Evolutionary conservation across 2,329 filamentous ascomycete species (phyloP).

Genomic region (Hirsutella thompsonii): DNA sequence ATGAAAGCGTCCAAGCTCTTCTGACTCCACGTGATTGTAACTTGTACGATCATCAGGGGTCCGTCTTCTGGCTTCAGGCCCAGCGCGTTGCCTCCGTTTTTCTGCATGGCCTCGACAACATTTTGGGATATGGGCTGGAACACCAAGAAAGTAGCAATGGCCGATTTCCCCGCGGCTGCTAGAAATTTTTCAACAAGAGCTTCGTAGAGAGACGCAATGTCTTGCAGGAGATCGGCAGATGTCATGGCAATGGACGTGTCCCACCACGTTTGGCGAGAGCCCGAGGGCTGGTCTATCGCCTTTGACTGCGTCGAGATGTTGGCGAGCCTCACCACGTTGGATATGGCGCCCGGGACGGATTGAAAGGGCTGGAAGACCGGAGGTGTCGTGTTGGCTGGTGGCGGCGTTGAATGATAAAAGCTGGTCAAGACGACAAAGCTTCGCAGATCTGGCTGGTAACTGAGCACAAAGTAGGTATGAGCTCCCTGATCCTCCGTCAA

Average conservation of each 20-base stretch:
- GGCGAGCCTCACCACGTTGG: constrained; percentile 8
- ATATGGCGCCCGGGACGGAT: constrained; percentile 8
- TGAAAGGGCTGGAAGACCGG: constrained; percentile 12
- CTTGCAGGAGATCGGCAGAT: constrained; percentile 11
- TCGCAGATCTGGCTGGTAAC: constrained; percentile 1
- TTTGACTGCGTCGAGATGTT: constrained; percentile 13
- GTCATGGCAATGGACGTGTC: constrained; percentile 13
- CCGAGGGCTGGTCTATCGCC: constrained; percentile 12
- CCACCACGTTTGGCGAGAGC: constrained; percentile 16
- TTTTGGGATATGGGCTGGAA: constrained; percentile 26
- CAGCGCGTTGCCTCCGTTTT: constrained; percentile 27
- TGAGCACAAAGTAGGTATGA: constrained; percentile 10
- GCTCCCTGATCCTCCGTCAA: constrained; percentile 8
- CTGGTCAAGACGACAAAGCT: constrained; percentile 5
- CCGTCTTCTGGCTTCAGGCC: constrained; percentile 22
- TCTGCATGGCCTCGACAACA: constrained; percentile 16
- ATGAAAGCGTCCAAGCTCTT: constrained; percentile 13
- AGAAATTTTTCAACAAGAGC: neutral
- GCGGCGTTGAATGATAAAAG: constrained; percentile 7
- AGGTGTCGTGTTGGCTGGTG: constrained; percentile 5
- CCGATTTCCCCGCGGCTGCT: neutral
- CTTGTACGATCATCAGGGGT: constrained; percentile 18
- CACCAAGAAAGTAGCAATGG: constrained; percentile 6
- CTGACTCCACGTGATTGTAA: constrained; percentile 12
- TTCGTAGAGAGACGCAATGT: constrained; percentile 3